Evolutionary conservation across 371 early-diverging fungal genomes (phyloP).

Genomic region (Syncephalastrum monosporum): DNA sequence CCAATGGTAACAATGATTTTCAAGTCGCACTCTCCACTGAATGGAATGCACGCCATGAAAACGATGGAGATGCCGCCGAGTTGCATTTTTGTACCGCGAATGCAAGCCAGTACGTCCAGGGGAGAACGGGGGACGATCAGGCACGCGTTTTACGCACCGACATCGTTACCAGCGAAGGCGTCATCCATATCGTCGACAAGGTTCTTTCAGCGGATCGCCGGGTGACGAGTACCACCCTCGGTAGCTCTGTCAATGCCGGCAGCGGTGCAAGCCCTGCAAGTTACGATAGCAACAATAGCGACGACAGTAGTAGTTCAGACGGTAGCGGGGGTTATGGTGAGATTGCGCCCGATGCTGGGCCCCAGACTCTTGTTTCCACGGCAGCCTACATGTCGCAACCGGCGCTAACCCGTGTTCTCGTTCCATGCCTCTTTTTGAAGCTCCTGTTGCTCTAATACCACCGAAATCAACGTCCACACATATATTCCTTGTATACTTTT

Average conservation of each 20-base stretch:
- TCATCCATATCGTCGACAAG: slow-evolving; percentile 27
- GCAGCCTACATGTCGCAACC: no score
- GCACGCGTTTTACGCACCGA: slow-evolving; percentile 21
- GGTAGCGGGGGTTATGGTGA: no score
- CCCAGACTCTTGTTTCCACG: no score
- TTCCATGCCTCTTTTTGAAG: no score
- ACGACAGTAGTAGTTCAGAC: no score
- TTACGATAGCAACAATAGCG: no score
- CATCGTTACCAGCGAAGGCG: slow-evolving; percentile 23
- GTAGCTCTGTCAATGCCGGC: neutral
- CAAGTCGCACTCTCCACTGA: slow-evolving; percentile 8
- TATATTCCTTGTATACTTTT: no score
- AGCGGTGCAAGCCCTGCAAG: no score
- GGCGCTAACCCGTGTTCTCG: no score
- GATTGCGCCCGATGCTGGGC: no score
- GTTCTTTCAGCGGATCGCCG: slow-evolving; percentile 20
- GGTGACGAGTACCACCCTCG: neutral
- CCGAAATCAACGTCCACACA: no score
- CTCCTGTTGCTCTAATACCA: no score
- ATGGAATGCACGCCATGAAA: slow-evolving; percentile 9
- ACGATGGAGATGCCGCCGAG: neutral
- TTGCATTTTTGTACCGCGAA: neutral
- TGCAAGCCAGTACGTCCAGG: slow-evolving; percentile 6
- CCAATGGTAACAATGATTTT: neutral
- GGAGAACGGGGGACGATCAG: slow-evolving; percentile 7